Evolutionary conservation across 1,284 basidiomycete species (phyloP).

Genomic region (Uromyces viciae-fabae): DNA sequence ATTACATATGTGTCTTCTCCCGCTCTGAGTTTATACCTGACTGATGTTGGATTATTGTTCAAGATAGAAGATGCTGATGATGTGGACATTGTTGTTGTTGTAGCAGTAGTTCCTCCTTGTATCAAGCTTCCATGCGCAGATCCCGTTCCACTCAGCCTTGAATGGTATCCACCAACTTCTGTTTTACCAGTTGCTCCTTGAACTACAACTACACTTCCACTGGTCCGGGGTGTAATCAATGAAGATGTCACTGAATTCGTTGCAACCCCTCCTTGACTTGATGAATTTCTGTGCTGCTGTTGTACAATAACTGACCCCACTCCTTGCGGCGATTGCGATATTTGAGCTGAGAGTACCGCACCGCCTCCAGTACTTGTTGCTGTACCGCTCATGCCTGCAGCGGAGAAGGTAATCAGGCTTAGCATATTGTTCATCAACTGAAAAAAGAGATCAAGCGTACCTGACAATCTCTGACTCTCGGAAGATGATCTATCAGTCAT

Average conservation of each 20-base stretch:
- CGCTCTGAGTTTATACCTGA: slow-evolving; percentile 65
- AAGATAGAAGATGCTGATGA: not conserved
- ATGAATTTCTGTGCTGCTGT: slow-evolving; percentile 3
- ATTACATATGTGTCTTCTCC: slow-evolving; percentile 87
- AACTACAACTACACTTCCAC: slow-evolving; percentile 1
- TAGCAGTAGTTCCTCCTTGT: not conserved
- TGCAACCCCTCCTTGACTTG: not conserved
- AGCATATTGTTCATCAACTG: not conserved
- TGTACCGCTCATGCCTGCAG: not conserved
- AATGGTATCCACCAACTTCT: not conserved
- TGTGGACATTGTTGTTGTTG: not conserved
- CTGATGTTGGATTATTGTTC: slow-evolving; percentile 47
- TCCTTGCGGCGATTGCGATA: not conserved
- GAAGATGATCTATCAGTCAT: slow-evolving; percentile 30
- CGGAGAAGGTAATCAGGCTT: not conserved
- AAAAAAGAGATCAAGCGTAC: not conserved
- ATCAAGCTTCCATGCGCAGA: slow-evolving; percentile 46
- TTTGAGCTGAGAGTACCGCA: not conserved
- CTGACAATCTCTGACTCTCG: slow-evolving; percentile 17
- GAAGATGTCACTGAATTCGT: not conserved
- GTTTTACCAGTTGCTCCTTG: not conserved
- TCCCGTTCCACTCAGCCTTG: slow-evolving; percentile 44
- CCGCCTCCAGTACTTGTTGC: not conserved
- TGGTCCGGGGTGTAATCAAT: slow-evolving; percentile 11
- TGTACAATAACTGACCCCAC: too few species aligned